phyloP scores from a whole-genome alignment of 1,284 basidiomycete genomes.

The Golubevia sp. region DNA sequence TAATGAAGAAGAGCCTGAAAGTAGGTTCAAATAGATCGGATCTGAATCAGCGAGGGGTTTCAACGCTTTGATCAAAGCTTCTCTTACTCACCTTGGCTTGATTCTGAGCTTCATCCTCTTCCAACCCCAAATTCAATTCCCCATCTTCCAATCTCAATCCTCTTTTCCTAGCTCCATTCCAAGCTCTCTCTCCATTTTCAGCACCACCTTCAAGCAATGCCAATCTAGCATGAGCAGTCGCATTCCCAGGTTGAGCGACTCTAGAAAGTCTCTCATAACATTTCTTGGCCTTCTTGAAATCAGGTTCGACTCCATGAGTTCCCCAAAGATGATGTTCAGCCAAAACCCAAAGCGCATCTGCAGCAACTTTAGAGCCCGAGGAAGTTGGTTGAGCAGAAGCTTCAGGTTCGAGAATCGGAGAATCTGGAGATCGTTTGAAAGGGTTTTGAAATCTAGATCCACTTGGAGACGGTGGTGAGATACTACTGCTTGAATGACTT shows the following conservation, averaged over 20 bases:
- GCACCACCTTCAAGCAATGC: conserved; percentile 38
- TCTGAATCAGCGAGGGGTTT: too few species aligned
- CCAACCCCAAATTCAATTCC: neutral
- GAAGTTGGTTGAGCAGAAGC: too few species aligned
- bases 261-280: conserved; percentile 29
- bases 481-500: neutral
- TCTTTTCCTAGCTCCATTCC: neutral
- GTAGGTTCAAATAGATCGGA: too few species aligned
- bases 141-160: neutral
- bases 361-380: neutral
- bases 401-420: too few species aligned
- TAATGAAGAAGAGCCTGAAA: conserved; percentile 81
- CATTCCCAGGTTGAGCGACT: conserved; percentile 36
- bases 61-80: too few species aligned
- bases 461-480: neutral
- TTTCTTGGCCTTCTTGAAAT: conserved; percentile 32
- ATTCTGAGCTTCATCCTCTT: conserved; percentile 1
- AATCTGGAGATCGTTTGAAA: neutral
- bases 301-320: conserved; percentile 42
- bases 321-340: conserved; percentile 55
- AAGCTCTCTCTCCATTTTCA: conserved; percentile 1
- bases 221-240: conserved; percentile 49
- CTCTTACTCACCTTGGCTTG: conserved; percentile 5
- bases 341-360: conserved; percentile 54
- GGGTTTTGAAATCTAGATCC: neutral